Percentiles rank a stretch among this genome's conserved stretches.
These are phyloP conservation scores for Lactarius trivialis DNA, from an alignment of 768 basidiomycete genomes.

Conservation along the genomic window DNA sequence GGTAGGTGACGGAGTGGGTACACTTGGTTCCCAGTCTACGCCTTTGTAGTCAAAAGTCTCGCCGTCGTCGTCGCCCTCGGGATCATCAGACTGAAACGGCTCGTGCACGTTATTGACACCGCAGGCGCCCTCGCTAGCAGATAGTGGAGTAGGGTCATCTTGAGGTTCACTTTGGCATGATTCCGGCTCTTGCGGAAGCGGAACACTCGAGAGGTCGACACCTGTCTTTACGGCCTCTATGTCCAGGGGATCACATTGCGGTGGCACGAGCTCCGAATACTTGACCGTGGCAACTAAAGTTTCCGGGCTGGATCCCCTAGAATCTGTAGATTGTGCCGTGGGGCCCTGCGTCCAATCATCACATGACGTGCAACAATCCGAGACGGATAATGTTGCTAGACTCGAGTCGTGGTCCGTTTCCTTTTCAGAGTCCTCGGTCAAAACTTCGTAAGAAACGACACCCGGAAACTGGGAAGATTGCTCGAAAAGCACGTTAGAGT, in stretches of 20 bases:
- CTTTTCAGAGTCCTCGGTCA: background rate
- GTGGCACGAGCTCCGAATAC: background rate
- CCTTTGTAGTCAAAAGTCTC: slow-evolving; percentile 10
- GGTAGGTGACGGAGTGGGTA: background rate
- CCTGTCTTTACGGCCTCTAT: background rate
- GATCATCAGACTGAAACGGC: background rate
- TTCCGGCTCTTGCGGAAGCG: background rate
- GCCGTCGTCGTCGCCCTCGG: background rate
- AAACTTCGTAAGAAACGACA: background rate
- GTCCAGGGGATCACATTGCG: background rate
- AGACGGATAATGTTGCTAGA: background rate
- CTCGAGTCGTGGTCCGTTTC: background rate
- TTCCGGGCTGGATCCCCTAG: background rate
- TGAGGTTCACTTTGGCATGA: background rate
- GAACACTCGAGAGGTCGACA: background rate
- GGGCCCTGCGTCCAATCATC: background rate
- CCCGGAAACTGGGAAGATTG: background rate
- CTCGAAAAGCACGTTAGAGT: background rate
- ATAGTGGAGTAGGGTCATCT: background rate
- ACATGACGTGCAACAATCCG: background rate
- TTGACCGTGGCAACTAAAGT: background rate
- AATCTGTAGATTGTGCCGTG: background rate
- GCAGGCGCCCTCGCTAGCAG: background rate
- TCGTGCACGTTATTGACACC: background rate
- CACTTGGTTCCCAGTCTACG: slow-evolving; percentile 1